Evolutionary conservation across 306 rosid genomes (phyloP), one percentile per base, ranked within the genome.

Genomic region (Begonia fuchsioides): DNA sequence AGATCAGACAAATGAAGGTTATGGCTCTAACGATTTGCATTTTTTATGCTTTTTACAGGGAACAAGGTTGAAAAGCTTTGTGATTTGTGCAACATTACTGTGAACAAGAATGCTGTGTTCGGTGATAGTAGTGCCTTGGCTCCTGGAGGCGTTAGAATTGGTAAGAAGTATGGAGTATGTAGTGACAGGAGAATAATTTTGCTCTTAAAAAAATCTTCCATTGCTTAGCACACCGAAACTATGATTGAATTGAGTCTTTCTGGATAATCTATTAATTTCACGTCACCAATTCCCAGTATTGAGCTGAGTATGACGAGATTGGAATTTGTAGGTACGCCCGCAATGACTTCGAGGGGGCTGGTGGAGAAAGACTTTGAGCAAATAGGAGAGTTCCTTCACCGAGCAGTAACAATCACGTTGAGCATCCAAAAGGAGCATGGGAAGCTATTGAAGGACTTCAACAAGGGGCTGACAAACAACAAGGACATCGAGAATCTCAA

Each of bases 81-180:
- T 60, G 96, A 87, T 47, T 75, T 87, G 13, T 77, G 86, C 57
- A 79, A 72, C 76, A 87, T 87, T 50, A 87, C 96, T 10, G 96
- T 87, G 15, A 87, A 87, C 80, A 87, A 87, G 70, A 87, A 87
- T 51, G 96, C 96, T 10, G 96, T 87, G 63, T 87, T 82, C 49
- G 96, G 96, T 32, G 96, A 87, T 54, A 83, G 96, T 78, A 87
- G 96, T 64, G 96, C 96, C 60, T 68, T 87, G 88, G 88, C 96
- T 46, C 96, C 96, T 7, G 96, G 96, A 18, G 96, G 96, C 19
- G 94, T 87, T 10, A 66, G 94, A 41, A 78, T 87, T 45, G 96
- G 96, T 87, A 26, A 26, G 35, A 26, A 26, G 0, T 26, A 26
- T 26, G 35, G 35, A 26, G 35, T 26, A 26, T 26, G 35, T 26